Base-by-base conservation (phyloP, 1,284 basidiomycete species). In the Caloboletus inedulis region DNA sequence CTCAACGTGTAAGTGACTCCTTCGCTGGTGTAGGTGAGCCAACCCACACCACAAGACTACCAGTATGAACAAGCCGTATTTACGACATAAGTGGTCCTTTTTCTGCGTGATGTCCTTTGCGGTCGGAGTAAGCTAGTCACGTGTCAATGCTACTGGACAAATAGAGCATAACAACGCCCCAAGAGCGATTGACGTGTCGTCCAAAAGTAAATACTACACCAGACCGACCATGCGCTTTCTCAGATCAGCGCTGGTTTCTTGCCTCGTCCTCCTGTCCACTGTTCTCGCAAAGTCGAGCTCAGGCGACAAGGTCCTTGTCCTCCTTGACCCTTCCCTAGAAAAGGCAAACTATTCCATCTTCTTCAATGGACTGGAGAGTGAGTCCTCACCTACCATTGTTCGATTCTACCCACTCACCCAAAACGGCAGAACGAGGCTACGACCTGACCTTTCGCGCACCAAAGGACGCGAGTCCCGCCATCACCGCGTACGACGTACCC, bases 381-480 rank as follows among this genome's bases (percentile, higher is more conserved):
- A 50, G 72, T 66, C 44, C 33, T 39, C 25, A 21, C 36, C 9
- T 3, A 14, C 25, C 31, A 9, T 16, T 9, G 14, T 16, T 4
- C 4, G 0, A 9, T 6, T 16, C 2, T 18, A 4, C 2, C 3
- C 7, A 4, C 30, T 47, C 50, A 52, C 50, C 4, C 8, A 14
- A 2, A 7, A 21, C 21, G 1, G 2, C 34, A 66, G 65, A 58
- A 21, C 55, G 68, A 40, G 65, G 68, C 7, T 69, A 70, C 69
- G 77, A 91, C 49, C 74, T 97, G 45, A 92, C 89, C 0, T 94
- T 94, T 76, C 84, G 91, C 49, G 75, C 79, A 13, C 88, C 93
- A 12, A 89, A 86, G 66, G 86, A 85, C 45, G 78, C 81, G 42
- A 72, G 73, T 42, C 87, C 89, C 10, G 69, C 78, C 19, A 72